Evolutionary conservation across 2,329 filamentous ascomycete species (phyloP).

Genomic region (Cercospora sp.): DNA sequence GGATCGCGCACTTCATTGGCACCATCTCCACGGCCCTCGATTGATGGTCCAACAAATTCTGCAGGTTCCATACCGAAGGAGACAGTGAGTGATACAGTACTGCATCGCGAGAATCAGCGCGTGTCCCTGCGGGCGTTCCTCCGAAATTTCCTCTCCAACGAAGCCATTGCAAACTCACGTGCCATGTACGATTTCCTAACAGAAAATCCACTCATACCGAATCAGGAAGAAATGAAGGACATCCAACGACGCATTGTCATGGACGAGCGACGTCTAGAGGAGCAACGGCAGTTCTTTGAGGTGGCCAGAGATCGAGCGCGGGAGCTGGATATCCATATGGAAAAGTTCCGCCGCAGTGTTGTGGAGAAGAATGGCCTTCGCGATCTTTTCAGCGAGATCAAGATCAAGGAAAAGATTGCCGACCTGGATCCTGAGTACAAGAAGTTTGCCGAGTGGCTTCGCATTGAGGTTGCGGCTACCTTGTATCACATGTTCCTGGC

Average conservation of each 20-base stretch:
- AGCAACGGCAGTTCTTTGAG: constrained; percentile 93
- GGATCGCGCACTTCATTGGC: constrained; percentile 41
- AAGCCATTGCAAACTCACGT: constrained; percentile 77
- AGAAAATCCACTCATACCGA: constrained; percentile 67
- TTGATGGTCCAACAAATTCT: constrained; percentile 30
- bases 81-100: constrained; percentile 41
- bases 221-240: constrained; percentile 80
- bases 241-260: constrained; percentile 76
- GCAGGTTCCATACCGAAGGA: constrained; percentile 21
- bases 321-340: constrained; percentile 97
- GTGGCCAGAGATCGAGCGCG: constrained; percentile 86
- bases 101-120: constrained; percentile 86
- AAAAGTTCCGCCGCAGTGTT: constrained; percentile 68
- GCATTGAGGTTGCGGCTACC: constrained; percentile 94
- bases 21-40: constrained; percentile 37
- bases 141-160: constrained; percentile 80
- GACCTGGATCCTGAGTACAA: constrained; percentile 93
- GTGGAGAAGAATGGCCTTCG: constrained; percentile 82
- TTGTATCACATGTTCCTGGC: constrained; percentile 96
- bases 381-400: constrained; percentile 89
- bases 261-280: constrained; percentile 84
- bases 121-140: constrained; percentile 89
- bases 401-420: constrained; percentile 80
- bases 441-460: constrained; percentile 97
- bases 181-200: constrained; percentile 84